Percentiles rank a stretch among this genome's conserved stretches.
Conservation (phyloP, 2,329 filamentous ascomycete genomes). For the Alternaria sp. region DNA sequence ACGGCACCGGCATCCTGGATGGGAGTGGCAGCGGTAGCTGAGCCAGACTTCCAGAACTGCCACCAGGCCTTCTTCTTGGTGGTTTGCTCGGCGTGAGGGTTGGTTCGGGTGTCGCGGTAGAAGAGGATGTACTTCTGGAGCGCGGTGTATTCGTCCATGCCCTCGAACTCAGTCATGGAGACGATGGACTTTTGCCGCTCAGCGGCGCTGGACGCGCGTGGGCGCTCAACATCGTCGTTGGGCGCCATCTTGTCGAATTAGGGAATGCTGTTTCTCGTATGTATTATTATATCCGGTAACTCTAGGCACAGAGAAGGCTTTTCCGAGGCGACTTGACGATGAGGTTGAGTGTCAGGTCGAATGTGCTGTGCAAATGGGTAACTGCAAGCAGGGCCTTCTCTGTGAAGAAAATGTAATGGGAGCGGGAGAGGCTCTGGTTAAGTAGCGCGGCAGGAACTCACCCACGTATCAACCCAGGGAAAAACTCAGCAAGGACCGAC, state of each 20-base stretch:
- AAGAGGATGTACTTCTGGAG: conserved; percentile 74
- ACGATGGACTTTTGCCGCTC: conserved; percentile 49
- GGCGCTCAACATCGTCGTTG: conserved; percentile 49
- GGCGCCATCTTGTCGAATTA: conserved; percentile 34
- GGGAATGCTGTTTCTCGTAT: conserved; percentile 30
- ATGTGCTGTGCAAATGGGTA: conserved; percentile 39
- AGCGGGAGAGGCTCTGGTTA: conserved; percentile 36
- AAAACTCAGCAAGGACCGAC: conserved; percentile 38
- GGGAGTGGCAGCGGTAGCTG: conserved; percentile 37
- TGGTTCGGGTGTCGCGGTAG: conserved; percentile 68
- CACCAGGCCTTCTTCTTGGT: conserved; percentile 65
- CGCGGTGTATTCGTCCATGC: conserved; percentile 70
- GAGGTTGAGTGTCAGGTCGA: conserved; percentile 31
- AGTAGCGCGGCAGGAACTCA: conserved; percentile 26
- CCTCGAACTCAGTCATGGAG: conserved; percentile 52
- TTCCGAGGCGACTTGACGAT: conserved; percentile 32
- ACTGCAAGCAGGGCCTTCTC: conserved; percentile 42
- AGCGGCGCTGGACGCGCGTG: conserved; percentile 39
- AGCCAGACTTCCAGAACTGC: conserved; percentile 63
- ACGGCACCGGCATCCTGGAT: conserved; percentile 53
- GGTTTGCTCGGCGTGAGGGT: conserved; percentile 54
- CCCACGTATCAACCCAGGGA: conserved; percentile 31
- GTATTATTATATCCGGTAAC: conserved; percentile 26
- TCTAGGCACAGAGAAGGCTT: conserved; percentile 41
- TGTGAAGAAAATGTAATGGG: conserved; percentile 30